Conservation (phyloP, 2,329 filamentous ascomycete genomes). For the Claviceps maximensis region DNA sequence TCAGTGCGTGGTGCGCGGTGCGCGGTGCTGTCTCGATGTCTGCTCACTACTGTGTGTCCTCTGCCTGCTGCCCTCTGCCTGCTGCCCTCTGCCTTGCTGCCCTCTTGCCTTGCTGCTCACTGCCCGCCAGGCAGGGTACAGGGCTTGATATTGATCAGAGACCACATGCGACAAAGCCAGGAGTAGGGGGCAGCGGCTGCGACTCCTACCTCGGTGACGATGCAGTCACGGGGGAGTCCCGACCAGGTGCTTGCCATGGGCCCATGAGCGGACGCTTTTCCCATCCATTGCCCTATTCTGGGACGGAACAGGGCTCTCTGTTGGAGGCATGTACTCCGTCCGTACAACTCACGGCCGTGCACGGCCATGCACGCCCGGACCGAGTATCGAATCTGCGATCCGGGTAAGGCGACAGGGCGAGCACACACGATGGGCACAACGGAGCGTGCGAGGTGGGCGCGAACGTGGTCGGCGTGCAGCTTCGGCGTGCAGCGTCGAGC, state of each 20-base stretch:
- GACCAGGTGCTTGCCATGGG: background rate
- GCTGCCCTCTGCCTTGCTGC: no score
- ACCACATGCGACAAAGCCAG: background rate
- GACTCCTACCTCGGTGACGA: conserved; percentile 2
- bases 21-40: no score
- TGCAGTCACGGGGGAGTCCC: background rate
- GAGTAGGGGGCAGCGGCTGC: background rate
- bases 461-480: conserved; percentile 2
- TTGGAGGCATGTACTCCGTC: background rate
- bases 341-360: background rate
- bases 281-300: conserved; percentile 1
- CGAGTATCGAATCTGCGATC: background rate
- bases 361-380: background rate
- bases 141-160: background rate
- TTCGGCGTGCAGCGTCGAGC: background rate
- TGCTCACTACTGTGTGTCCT: background rate
- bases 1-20: no score
- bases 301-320: background rate
- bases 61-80: background rate
- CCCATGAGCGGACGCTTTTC: background rate
- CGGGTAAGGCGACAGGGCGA: background rate
- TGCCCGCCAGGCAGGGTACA: background rate
- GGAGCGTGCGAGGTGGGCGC: background rate
- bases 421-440: background rate
- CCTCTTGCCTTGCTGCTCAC: background rate